Conservation (phyloP, 495 filamentous ascomycete species). For the Neurospora sp. region DNA sequence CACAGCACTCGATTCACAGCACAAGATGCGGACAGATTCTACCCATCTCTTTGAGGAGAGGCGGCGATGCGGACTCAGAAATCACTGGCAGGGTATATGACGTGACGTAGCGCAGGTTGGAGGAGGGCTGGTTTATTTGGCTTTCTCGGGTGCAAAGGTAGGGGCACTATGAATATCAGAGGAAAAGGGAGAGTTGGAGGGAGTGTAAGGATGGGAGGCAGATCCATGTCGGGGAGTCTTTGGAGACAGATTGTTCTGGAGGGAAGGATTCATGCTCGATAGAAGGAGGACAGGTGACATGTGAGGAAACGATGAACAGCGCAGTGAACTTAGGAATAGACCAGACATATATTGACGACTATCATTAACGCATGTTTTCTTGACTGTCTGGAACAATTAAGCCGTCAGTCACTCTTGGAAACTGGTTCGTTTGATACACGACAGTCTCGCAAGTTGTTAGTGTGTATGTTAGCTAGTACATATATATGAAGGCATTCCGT, state of each 20-base stretch:
- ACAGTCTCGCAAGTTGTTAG: not conserved
- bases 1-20: not conserved
- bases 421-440: not conserved
- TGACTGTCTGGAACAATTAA: not conserved
- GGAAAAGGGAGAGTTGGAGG: not conserved
- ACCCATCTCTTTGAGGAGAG: not conserved
- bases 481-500: not conserved
- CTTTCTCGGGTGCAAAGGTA: not conserved
- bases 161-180: not conserved
- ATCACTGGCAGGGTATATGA: not conserved
- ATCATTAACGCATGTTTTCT: not conserved
- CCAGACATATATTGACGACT: not conserved
- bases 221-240: not conserved
- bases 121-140: not conserved
- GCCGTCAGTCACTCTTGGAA: not conserved
- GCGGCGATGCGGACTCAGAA: not conserved
- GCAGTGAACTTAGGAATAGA: not conserved
- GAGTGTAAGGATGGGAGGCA: not conserved
- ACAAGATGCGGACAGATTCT: not conserved
- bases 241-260: not conserved
- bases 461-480: not conserved
- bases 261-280: not conserved
- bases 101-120: not conserved
- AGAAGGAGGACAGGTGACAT: not conserved
- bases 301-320: not conserved